Conservation (phyloP, 768 basidiomycete genomes). For the Paxillus rubicundulus region DNA sequence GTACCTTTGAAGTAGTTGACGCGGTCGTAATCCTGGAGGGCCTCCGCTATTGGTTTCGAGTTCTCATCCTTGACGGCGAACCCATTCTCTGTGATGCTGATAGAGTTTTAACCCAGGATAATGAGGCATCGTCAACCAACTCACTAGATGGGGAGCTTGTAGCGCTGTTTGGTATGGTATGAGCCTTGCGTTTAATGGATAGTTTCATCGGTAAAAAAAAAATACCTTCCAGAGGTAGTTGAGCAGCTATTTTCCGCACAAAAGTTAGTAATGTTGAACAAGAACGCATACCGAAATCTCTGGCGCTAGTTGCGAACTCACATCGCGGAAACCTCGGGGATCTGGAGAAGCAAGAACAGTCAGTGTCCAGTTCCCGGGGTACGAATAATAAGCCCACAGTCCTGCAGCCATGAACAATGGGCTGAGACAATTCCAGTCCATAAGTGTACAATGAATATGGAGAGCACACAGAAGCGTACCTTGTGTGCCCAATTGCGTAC, state of each 20-base stretch:
- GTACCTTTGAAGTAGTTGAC: slow-evolving; percentile 66
- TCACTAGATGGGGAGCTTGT: slow-evolving; percentile 54
- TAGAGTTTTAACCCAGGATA: background rate
- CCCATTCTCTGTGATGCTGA: slow-evolving; percentile 71
- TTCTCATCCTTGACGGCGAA: slow-evolving; percentile 68
- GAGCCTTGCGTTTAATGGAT: background rate
- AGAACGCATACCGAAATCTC: too few relatives aligned
- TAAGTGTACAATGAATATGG: background rate
- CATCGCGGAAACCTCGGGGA: slow-evolving; percentile 64
- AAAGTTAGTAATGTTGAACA: background rate
- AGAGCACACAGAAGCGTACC: slow-evolving; percentile 33
- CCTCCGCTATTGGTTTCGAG: slow-evolving; percentile 49
- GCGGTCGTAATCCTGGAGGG: slow-evolving; percentile 57
- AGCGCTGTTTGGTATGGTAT: slow-evolving; percentile 32
- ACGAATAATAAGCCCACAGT: slow-evolving; percentile 41
- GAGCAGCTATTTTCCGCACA: slow-evolving; percentile 40
- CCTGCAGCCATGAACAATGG: slow-evolving; percentile 65
- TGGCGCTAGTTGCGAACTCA: slow-evolving; percentile 35
- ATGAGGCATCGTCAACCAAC: slow-evolving; percentile 4
- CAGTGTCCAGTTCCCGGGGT: background rate
- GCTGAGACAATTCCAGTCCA: slow-evolving; percentile 33
- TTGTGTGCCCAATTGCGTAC: slow-evolving; percentile 61
- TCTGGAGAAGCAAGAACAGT: slow-evolving; percentile 34
- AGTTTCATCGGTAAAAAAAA: background rate
- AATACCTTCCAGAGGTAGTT: slow-evolving; percentile 69